Evolutionary conservation across 495 filamentous ascomycete genomes (phyloP).

Genomic region (Lentithecium fluviatile): DNA sequence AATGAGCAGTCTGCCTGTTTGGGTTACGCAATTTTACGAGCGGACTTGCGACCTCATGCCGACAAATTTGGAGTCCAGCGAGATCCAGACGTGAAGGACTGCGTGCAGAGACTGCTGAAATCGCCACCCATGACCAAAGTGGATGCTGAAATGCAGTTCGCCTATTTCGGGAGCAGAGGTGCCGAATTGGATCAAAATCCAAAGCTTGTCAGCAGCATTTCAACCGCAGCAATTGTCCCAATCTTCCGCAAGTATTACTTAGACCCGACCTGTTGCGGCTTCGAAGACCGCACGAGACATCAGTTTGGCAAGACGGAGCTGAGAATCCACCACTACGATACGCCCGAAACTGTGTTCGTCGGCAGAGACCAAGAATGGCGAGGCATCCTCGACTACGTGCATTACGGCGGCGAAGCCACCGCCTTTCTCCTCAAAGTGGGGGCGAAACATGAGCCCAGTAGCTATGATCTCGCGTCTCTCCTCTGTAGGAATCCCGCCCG

Average conservation of each 20-base stretch:
- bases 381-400: constrained; percentile 94
- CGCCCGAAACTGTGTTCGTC: constrained; percentile 46
- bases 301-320: constrained; percentile 31
- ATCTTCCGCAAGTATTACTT: constrained; percentile 44
- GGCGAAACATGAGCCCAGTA: constrained; percentile 86
- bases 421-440: constrained; percentile 82
- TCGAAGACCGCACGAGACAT: constrained; percentile 41
- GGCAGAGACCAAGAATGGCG: constrained; percentile 70
- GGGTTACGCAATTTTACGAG: constrained; percentile 72
- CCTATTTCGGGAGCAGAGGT: constrained; percentile 75
- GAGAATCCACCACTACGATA: constrained; percentile 32
- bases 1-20: constrained; percentile 74
- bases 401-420: constrained; percentile 86
- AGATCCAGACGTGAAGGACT: constrained; percentile 75
- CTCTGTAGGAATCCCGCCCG: constrained; percentile 75
- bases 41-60: constrained; percentile 72
- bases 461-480: constrained; percentile 74
- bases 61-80: constrained; percentile 75
- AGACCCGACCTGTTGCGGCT: constrained; percentile 20
- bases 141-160: constrained; percentile 69
- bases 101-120: constrained; percentile 65
- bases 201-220: constrained; percentile 55
- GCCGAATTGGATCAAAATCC: constrained; percentile 63
- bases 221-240: constrained; percentile 67
- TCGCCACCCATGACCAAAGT: constrained; percentile 64